phyloP scores from a whole-genome alignment of 169 alveolate genomes.

The Besnoitia besnoiti region DNA sequence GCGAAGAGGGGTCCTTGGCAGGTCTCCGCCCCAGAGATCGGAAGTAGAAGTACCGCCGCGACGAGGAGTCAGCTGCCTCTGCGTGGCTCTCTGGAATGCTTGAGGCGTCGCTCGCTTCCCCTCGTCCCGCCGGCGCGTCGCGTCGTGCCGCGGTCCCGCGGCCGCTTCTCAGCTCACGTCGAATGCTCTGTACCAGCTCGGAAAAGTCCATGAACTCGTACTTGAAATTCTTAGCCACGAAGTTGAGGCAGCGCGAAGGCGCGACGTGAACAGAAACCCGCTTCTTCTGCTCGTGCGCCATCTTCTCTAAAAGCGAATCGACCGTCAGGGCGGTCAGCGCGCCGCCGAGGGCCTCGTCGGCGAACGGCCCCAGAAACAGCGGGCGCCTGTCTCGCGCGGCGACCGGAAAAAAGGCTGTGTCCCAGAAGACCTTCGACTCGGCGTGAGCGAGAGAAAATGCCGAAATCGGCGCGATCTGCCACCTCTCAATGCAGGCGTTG shows the following conservation, averaged over 20 bases:
- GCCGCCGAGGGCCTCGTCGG: conserved; percentile 7
- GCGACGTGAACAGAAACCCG: conserved; percentile 37
- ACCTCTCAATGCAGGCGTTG: not conserved
- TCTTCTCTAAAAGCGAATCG: not conserved
- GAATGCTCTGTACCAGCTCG: not conserved
- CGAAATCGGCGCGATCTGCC: not conserved
- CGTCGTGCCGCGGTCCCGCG: not conserved
- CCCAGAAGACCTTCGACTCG: not conserved
- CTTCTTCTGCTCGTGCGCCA: conserved; percentile 2
- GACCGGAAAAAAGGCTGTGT: not conserved
- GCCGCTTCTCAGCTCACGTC: not conserved
- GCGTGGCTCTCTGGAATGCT: no score
- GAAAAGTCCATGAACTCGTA: not conserved
- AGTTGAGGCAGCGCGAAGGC: not conserved
- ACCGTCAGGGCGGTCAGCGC: not conserved
- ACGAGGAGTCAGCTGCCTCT: no score
- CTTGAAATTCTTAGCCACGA: not conserved
- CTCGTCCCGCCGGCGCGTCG: not conserved
- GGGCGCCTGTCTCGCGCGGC: not conserved
- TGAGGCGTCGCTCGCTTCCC: not conserved
- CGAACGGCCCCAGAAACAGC: conserved; percentile 10
- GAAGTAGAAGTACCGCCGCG: not conserved
- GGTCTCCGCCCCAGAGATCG: not conserved
- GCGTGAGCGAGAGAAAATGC: not conserved
- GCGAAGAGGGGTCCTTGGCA: conserved; percentile 11